A percentile compares a stretch with the other conserved stretches of the same genome.
Conservation (phyloP, 2,329 filamentous ascomycete species). For the Colletotrichum graminicola region DNA sequence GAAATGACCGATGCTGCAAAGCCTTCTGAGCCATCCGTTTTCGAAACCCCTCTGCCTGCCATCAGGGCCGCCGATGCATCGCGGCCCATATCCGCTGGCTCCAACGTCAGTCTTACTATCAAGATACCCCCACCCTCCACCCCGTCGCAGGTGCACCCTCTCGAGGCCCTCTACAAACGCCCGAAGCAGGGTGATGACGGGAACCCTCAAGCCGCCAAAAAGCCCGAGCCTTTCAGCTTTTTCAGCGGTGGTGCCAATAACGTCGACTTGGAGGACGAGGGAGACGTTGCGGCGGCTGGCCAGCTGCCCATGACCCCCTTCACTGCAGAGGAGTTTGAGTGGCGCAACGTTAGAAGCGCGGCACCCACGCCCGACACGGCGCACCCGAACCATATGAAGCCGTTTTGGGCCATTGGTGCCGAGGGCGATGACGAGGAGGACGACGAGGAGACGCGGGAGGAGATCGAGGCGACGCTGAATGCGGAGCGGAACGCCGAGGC, state of each 20-base stretch:
- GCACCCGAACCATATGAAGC: slow-evolving; percentile 74
- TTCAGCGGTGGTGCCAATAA: slow-evolving; percentile 72
- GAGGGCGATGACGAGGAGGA: slow-evolving; percentile 59
- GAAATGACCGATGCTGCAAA: slow-evolving; percentile 42
- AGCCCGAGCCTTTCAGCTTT: slow-evolving; percentile 68
- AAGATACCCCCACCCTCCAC: slow-evolving; percentile 64
- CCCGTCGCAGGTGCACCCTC: slow-evolving; percentile 77
- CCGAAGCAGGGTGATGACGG: slow-evolving; percentile 60
- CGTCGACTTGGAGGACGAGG: slow-evolving; percentile 53
- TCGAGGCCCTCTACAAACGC: slow-evolving; percentile 93
- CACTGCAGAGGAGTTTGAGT: slow-evolving; percentile 82
- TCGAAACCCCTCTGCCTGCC: slow-evolving; percentile 31
- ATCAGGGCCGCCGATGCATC: slow-evolving; percentile 50
- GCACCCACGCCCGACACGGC: slow-evolving; percentile 96
- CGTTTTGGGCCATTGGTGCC: slow-evolving; percentile 65
- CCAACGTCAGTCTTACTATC: slow-evolving; percentile 65
- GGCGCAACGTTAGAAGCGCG: slow-evolving; percentile 82
- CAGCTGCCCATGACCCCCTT: slow-evolving; percentile 83
- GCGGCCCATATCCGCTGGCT: slow-evolving; percentile 64
- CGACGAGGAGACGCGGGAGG: slow-evolving; percentile 50
- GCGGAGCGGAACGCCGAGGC: slow-evolving; percentile 46
- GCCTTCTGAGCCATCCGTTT: not conserved
- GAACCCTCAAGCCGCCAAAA: slow-evolving; percentile 2
- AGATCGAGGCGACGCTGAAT: slow-evolving; percentile 47
- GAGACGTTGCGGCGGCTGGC: slow-evolving; percentile 37